Evolutionary conservation across 2,329 filamentous ascomycete genomes (phyloP), one percentile per base, ranked within the genome.

Genomic region (Furcasterigmium sp.): DNA sequence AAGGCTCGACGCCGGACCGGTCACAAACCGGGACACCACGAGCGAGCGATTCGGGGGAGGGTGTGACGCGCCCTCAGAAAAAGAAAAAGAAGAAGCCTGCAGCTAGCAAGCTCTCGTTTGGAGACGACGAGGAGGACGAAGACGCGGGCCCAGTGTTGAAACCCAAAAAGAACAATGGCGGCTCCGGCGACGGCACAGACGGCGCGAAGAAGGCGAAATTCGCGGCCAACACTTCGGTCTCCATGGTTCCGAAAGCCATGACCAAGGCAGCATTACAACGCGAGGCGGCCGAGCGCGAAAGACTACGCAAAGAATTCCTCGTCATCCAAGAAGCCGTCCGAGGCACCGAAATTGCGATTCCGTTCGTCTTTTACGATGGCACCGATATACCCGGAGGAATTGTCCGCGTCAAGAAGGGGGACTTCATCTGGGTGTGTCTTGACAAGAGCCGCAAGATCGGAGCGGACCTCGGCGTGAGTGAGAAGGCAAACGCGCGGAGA

Each of bases 341-440:
- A 67, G 80, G 81, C 17, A 91, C 90, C 8, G 91, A 96, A 57
- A 87, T 98, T 43, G 76, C 86, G 14, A 84, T 98, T 25, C 93
- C 93, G 0, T 98, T 97, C 62, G 88, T 97, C 4, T 97, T 97
- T 60, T 97, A 96, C 67, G 91, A 97, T 53, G 93, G 93, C 14
- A 88, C 88, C 18, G 91, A 94, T 60, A 85, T 87, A 10, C 87
- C 91, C 0, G 89, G 90, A 14, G 91, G 91, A 2, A 78, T 78
- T 13, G 91, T 91, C 38, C 83, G 84, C 46, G 79, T 97, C 40
- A 95, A 90, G 64, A 98, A 98, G 65, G 91, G 93, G 9, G 93
- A 97, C 57, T 85, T 82, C 44, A 75, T 94, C 20, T 97, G 93
- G 93, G 69, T 96, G 2, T 95, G 97, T 51, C 70, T 98, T 3